Evolutionary conservation across 805 yeast species (phyloP).

Genomic region (Starmerella asiatica): DNA sequence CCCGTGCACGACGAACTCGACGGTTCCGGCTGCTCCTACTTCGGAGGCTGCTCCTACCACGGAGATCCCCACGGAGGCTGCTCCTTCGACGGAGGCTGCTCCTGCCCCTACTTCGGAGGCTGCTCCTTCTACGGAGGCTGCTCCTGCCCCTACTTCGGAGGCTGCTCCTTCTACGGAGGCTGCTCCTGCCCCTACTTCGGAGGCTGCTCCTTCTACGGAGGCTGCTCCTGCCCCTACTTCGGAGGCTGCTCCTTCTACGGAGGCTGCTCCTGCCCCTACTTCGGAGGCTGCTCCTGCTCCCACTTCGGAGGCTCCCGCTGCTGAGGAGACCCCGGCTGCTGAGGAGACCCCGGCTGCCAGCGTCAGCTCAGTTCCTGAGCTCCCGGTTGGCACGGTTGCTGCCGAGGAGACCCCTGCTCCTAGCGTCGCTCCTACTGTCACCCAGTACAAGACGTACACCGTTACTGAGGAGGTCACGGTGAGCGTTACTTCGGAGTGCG

Average conservation of each 20-base stretch:
- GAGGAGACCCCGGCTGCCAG: not conserved
- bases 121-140: not conserved
- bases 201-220: not conserved
- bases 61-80: not conserved
- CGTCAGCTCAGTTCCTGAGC: not conserved
- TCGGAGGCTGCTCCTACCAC: not conserved
- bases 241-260: not conserved
- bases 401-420: constrained; percentile 48
- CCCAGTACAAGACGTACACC: constrained; percentile 28
- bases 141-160: not conserved
- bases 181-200: not conserved
- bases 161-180: not conserved
- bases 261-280: too few relatives aligned
- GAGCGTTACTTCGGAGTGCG: not conserved
- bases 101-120: not conserved
- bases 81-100: not conserved
- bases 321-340: too few relatives aligned
- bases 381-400: too few relatives aligned
- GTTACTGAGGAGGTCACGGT: constrained; percentile 33
- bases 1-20: not conserved
- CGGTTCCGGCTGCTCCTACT: not conserved
- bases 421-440: constrained; percentile 42
- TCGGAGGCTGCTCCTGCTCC: not conserved
- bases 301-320: not conserved
- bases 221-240: not conserved